A percentile compares a stretch with the other conserved stretches of the same genome.
Evolutionary conservation across 192 early-diverging fungal species (phyloP).

Genomic region (Paraglomus brasilianum): DNA sequence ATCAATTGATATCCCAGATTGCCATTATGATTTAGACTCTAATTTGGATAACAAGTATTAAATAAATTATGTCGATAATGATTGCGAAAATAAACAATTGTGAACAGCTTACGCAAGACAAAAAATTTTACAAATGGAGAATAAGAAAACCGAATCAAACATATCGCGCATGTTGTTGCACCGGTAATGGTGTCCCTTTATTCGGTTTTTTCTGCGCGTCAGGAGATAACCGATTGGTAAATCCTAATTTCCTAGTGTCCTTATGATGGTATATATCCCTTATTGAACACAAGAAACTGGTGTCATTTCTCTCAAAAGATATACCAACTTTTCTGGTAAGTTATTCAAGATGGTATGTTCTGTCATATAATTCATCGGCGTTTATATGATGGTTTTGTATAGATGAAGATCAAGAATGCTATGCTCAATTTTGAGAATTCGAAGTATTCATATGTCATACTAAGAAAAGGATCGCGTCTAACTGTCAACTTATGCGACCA

Average conservation of each 20-base stretch:
- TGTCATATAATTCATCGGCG: background rate
- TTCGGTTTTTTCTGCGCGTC: background rate
- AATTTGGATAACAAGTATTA: too few species aligned
- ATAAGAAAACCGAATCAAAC: slow-evolving; percentile 35
- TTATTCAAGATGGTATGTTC: background rate
- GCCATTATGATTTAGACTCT: too few species aligned
- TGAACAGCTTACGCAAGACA: slow-evolving; percentile 64
- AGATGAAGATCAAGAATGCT: slow-evolving; percentile 66
- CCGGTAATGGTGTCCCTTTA: slow-evolving; percentile 52
- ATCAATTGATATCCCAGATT: too few species aligned
- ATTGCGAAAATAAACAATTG: too few species aligned
- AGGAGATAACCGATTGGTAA: background rate
- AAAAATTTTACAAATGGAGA: slow-evolving; percentile 56
- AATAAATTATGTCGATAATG: too few species aligned
- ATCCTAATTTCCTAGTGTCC: slow-evolving; percentile 53
- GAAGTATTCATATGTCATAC: slow-evolving; percentile 75
- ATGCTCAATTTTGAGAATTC: slow-evolving; percentile 70
- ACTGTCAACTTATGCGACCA: background rate
- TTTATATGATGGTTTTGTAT: background rate
- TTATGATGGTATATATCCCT: slow-evolving; percentile 71
- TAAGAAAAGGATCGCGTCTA: slow-evolving; percentile 66
- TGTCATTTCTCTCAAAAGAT: slow-evolving; percentile 82
- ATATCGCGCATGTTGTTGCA: slow-evolving; percentile 66
- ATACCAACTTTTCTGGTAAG: slow-evolving; percentile 57
- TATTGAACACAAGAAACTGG: slow-evolving; percentile 62